Evolutionary conservation across 148 eudicot genomes (phyloP).

Genomic region (Pouteria glomerata): DNA sequence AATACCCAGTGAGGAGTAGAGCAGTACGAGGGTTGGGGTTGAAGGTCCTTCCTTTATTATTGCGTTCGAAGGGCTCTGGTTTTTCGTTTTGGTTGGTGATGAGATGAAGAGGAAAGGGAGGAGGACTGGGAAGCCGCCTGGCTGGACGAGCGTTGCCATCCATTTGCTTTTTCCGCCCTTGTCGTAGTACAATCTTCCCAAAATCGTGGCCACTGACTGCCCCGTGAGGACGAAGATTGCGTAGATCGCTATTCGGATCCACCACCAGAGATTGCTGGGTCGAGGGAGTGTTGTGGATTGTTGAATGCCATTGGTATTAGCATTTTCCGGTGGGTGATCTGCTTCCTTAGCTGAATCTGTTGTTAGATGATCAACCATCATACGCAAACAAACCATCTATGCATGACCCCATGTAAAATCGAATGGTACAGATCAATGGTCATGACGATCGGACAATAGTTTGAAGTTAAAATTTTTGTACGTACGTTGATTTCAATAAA

Average conservation of each 20-base stretch:
- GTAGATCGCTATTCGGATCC: constrained; percentile 30
- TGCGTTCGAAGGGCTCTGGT: too few relatives aligned
- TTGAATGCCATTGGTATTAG: neutral
- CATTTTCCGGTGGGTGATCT: constrained; percentile 4
- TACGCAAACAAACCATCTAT: too few relatives aligned
- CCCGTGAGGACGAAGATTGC: constrained; percentile 29
- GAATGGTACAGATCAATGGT: too few relatives aligned
- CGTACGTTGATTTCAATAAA: too few relatives aligned
- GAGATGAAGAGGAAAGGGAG: constrained; percentile 34
- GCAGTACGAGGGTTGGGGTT: constrained; percentile 1
- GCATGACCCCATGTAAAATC: too few relatives aligned
- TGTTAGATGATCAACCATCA: neutral
- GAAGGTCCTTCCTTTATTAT: constrained; percentile 7
- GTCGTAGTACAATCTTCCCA: constrained; percentile 39
- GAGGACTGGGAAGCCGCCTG: constrained; percentile 38
- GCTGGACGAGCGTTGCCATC: constrained; percentile 29
- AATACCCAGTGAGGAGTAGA: constrained; percentile 33
- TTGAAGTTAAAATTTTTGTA: too few relatives aligned
- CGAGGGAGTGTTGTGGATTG: neutral
- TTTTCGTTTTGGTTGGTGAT: constrained; percentile 5
- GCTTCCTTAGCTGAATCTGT: neutral
- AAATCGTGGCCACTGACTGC: constrained; percentile 35
- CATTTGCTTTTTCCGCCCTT: constrained; percentile 47
- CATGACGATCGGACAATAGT: too few relatives aligned
- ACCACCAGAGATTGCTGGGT: constrained; percentile 18